phyloP scores from a whole-genome alignment of 257 asterid genomes.

The Solanum raphanifolium region DNA sequence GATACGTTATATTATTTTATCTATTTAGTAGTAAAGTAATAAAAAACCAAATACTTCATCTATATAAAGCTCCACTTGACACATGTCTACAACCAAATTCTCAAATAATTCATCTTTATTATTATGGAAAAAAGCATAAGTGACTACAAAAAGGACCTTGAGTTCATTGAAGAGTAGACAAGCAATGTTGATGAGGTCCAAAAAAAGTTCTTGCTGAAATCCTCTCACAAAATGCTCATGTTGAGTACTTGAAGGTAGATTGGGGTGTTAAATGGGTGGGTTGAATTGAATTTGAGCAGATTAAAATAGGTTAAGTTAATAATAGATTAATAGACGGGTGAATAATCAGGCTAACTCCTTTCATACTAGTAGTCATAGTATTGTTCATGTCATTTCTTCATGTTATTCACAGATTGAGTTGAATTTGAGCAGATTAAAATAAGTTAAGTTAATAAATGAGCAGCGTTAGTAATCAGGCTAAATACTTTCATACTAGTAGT shows the following conservation, averaged over 20 bases:
- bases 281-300: not conserved
- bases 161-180: not conserved
- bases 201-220: not conserved
- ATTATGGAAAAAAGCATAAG: not conserved
- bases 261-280: not conserved
- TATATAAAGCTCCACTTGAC: not conserved
- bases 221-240: not conserved
- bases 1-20: not conserved
- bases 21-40: not conserved
- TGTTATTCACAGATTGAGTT: not conserved
- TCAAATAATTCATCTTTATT: not conserved
- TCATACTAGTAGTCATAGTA: not conserved
- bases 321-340: too few species aligned
- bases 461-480: too few species aligned
- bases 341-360: not conserved
- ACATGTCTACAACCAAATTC: not conserved
- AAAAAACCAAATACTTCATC: not conserved
- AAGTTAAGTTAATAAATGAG: not conserved
- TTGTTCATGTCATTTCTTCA: not conserved
- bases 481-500: not conserved
- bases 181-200: not conserved
- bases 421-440: not conserved
- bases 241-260: not conserved
- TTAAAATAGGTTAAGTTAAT: not conserved
- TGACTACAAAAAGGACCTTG: not conserved